phyloP scores from a whole-genome alignment of 805 yeast genomes.

The Kazachstania africana region DNA sequence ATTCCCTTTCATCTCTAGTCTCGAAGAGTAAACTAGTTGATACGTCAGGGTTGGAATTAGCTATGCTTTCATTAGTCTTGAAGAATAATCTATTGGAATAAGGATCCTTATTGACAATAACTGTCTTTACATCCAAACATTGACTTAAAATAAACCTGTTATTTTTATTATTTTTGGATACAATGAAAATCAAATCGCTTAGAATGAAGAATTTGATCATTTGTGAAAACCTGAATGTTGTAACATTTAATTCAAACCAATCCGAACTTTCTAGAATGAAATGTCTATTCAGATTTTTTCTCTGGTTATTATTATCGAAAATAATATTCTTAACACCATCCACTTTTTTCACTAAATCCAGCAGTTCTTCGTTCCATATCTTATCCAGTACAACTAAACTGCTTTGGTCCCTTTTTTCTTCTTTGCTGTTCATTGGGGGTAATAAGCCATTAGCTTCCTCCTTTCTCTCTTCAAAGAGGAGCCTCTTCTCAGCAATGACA shows the following conservation, averaged over 20 bases:
- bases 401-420: slow-evolving; percentile 37
- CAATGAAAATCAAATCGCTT: slow-evolving; percentile 67
- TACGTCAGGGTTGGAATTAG: slow-evolving; percentile 5
- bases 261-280: slow-evolving; percentile 66
- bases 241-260: slow-evolving; percentile 79
- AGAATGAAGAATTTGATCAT: slow-evolving; percentile 66
- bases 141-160: slow-evolving; percentile 53
- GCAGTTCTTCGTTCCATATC: slow-evolving; percentile 70
- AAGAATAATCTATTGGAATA: slow-evolving; percentile 12
- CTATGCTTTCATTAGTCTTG: slow-evolving; percentile 9
- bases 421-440: slow-evolving; percentile 13
- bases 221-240: slow-evolving; percentile 70
- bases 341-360: slow-evolving; percentile 62
- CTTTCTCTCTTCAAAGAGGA: slow-evolving; percentile 33
- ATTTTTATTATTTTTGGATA: slow-evolving; percentile 45
- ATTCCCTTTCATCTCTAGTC: slow-evolving; percentile 16
- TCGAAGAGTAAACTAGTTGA: slow-evolving; percentile 12
- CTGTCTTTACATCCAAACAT: slow-evolving; percentile 66
- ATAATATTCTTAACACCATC: slow-evolving; percentile 53
- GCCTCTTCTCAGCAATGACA: slow-evolving; percentile 46
- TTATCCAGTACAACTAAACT: slow-evolving; percentile 64
- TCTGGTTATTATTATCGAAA: slow-evolving; percentile 2
- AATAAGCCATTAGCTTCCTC: slow-evolving; percentile 8
- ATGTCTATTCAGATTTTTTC: slow-evolving; percentile 56
- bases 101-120: slow-evolving; percentile 30